Percentiles rank a stretch among this genome's conserved stretches.
Conservation (phyloP, 192 early-diverging fungal species). For the Fimicolochytrium jonesii region DNA sequence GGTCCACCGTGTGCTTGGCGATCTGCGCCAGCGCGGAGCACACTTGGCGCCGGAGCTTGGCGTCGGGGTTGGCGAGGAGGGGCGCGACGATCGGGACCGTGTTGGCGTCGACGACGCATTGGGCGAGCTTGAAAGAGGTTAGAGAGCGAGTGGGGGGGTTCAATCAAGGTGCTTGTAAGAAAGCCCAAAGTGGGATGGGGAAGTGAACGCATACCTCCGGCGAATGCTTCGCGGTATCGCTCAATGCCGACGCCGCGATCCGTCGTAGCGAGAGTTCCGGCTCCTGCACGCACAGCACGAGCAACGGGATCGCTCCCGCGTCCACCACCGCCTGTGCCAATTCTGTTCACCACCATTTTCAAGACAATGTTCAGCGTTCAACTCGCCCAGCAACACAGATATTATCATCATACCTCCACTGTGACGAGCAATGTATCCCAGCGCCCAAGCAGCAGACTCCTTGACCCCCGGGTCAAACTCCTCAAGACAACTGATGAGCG, state of each 20-base stretch:
- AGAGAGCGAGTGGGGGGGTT: too few species aligned
- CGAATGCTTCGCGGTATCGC: slow-evolving; percentile 55
- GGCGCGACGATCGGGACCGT: slow-evolving; percentile 47
- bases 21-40: slow-evolving; percentile 52
- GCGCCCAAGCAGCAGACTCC: slow-evolving; percentile 55
- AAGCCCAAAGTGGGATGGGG: too few species aligned
- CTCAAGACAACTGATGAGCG: slow-evolving; percentile 52
- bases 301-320: slow-evolving; percentile 50
- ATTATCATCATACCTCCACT: slow-evolving; percentile 42
- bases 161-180: slow-evolving; percentile 1
- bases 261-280: slow-evolving; percentile 49
- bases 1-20: slow-evolving; percentile 54
- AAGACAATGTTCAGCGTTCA: too few species aligned
- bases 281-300: slow-evolving; percentile 57
- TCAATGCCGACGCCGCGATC: slow-evolving; percentile 54
- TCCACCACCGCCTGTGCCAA: slow-evolving; percentile 55
- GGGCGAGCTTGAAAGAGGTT: slow-evolving; percentile 57
- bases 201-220: slow-evolving; percentile 41
- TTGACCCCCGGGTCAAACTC: slow-evolving; percentile 63
- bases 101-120: slow-evolving; percentile 56
- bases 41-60: slow-evolving; percentile 54
- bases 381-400: too few species aligned
- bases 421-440: slow-evolving; percentile 59
- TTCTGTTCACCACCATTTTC: too few species aligned
- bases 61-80: slow-evolving; percentile 47